Evolutionary conservation across 768 basidiomycete genomes (phyloP).

Genomic region (Cyclocybe cylindracea): DNA sequence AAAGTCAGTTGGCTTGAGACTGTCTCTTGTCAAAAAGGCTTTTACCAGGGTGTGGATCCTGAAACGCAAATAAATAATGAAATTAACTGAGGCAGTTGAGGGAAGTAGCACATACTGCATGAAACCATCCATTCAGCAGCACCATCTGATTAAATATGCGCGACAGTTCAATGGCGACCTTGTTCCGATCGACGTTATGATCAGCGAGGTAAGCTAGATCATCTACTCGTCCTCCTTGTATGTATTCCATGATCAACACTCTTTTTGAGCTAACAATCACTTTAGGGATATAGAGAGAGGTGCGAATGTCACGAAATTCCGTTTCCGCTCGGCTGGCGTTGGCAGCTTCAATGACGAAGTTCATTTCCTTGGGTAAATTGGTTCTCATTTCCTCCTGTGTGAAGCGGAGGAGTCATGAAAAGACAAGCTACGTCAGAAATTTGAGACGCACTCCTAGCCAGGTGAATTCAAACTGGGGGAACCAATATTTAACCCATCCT

Average conservation of each 20-base stretch:
- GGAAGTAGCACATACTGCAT: constrained; percentile 54
- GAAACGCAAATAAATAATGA: constrained; percentile 7
- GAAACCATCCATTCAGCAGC: constrained; percentile 91
- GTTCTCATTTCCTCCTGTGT: constrained; percentile 90
- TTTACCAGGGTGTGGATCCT: constrained; percentile 88
- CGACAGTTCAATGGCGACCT: constrained; percentile 87
- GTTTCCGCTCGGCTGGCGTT: constrained; percentile 73
- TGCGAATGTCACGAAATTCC: constrained; percentile 71
- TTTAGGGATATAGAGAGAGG: constrained; percentile 86
- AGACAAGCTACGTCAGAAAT: neutral
- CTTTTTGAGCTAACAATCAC: constrained; percentile 81
- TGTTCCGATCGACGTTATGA: constrained; percentile 88
- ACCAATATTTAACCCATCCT: constrained; percentile 90
- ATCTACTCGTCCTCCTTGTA: constrained; percentile 86
- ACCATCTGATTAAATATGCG: constrained; percentile 96
- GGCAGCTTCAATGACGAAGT: constrained; percentile 86
- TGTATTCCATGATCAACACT: constrained; percentile 94
- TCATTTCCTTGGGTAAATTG: constrained; percentile 91
- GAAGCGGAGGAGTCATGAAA: constrained; percentile 23
- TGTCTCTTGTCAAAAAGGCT: neutral
- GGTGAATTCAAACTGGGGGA: constrained; percentile 94
- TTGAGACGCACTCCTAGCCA: constrained; percentile 70
- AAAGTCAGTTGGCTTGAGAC: neutral
- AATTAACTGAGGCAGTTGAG: neutral
- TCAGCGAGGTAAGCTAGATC: constrained; percentile 81